Evolutionary conservation across 805 yeast species (phyloP), one percentile per base, ranked within the genome.

Genomic region (Kodamaea lidongshanica): DNA sequence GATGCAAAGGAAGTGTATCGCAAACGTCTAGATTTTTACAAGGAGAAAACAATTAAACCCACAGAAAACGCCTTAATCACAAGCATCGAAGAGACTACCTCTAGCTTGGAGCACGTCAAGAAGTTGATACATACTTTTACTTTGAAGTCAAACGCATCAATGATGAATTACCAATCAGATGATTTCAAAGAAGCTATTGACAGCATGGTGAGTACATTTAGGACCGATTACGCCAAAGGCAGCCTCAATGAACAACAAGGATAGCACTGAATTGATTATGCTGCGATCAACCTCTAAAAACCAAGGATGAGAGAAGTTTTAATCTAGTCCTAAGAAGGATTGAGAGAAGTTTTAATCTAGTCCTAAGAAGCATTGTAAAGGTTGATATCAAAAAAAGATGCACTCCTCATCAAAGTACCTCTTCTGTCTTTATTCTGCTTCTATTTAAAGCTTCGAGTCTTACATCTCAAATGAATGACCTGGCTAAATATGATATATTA

Each of bases 61-160:
- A 27, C 35, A 6, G 27, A 23, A 11, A 23, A 25, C 11, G 31
- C 26, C 12, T 17, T 32, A 12, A 12, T 23, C 9, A 2, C 29
- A n/a, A 32, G 27, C 16, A 32, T 32, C 7, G 23, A 22, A 5
- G 31, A 27, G 4, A 13, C 27, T 7, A 24, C 18, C 17, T 9
- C 20, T 4, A 27, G 35, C 21, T 22, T 32, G 16, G 27, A 23
- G 4, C 30, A 27, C 20, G 35, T 28, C 12, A 22, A 26, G 9
- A 11, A 12, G 10, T 20, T 32, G 12, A 31, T 32, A 24, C 18
- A 26, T 18, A 27, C 18, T 6, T 27, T 22, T 20, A 25, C 28
- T 8, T 22, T 25, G 16, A 3, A 20, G 10, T 13, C 23, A 10
- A 12, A 21, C n/a, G 29, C 18, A 16, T n/a, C 10, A 5, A 19